Base-by-base conservation (phyloP, 768 basidiomycete genomes). In the Lactarius pseudohatsudake region DNA sequence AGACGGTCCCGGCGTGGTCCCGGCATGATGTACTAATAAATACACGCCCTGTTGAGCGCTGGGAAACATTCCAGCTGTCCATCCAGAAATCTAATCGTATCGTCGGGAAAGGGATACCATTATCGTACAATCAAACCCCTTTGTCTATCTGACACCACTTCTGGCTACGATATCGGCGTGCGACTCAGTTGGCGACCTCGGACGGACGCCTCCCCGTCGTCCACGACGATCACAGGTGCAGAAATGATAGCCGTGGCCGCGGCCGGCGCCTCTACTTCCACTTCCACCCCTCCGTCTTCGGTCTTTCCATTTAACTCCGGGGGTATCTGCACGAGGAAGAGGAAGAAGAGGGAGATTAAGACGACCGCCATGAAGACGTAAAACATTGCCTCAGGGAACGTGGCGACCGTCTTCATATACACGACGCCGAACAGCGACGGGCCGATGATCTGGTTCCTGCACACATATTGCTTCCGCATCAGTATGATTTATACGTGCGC, bases 401-500 rank as follows among this genome's bases (percentile, higher is more conserved):
- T 80, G 10, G 83, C 84, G 18, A 93, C 91, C 0, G 91, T 95
- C 61, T 79, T 81, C 67, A 84, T 81, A 72, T 87, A 95, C 11
- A 90, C 79, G 20, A 87, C 73, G 5, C 92, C 91, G 71, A 89
- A 94, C 43, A 92, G 38, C 3, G 86, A 77, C 0, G 94, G 93
- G 0, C 89, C 87, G 1, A 94, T 43, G 20, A 94, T 84, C 66
- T 87, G 85, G 30, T n/a, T 59, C 32, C 84, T 78, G 73, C 88
- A 40, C 2, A 53, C 22, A 11, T 4, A 47, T 0, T 26, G 26
- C 50, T 43, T 34, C 34, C 34, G 34, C 34, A 0, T 34, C 64
- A 26, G 60, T 60, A 64, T 41, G 22, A 50, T 13, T 54, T 20
- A 40, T 38, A 61, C 41, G 28, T 32, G 43, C n/a, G 43, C 2